These are phyloP conservation scores for Termitomyces sp. DNA, from an alignment of 768 basidiomycete genomes.

Conservation along the genomic window DNA sequence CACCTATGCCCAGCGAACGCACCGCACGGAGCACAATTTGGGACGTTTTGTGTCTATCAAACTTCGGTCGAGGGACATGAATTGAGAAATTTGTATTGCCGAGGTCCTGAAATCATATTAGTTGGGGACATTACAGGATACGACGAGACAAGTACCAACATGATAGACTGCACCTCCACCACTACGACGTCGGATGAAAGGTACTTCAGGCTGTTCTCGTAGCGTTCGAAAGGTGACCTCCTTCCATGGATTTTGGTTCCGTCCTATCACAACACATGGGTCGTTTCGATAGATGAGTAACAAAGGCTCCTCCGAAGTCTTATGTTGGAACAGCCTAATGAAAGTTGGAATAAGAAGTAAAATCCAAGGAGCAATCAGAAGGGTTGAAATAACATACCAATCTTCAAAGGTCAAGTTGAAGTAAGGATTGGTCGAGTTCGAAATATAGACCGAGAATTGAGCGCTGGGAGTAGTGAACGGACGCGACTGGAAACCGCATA, in stretches of 20 bases:
- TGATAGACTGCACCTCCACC: slow-evolving; percentile 98
- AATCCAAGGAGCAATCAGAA: neutral
- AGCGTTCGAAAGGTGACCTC: slow-evolving; percentile 78
- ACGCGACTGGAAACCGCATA: slow-evolving; percentile 4
- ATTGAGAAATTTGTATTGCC: slow-evolving; percentile 98
- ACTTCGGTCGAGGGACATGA: slow-evolving; percentile 75
- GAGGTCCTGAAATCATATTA: slow-evolving; percentile 59
- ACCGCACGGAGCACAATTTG: slow-evolving; percentile 76
- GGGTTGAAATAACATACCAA: slow-evolving; percentile 43
- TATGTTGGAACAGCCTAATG: slow-evolving; percentile 61
- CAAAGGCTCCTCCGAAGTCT: slow-evolving; percentile 58
- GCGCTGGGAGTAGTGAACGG: slow-evolving; percentile 20
- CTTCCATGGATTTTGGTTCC: slow-evolving; percentile 99
- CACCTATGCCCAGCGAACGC: slow-evolving; percentile 67
- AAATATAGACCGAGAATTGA: slow-evolving; percentile 60
- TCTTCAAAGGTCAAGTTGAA: slow-evolving; percentile 91
- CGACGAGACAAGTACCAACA: slow-evolving; percentile 41
- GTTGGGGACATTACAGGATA: neutral
- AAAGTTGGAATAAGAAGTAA: neutral
- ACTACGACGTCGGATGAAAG: slow-evolving; percentile 79
- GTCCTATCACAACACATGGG: slow-evolving; percentile 89
- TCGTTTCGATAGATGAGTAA: slow-evolving; percentile 83
- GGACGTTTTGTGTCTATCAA: slow-evolving; percentile 76
- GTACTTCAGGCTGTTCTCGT: slow-evolving; percentile 41
- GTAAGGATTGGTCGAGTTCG: slow-evolving; percentile 74